Evolutionary conservation across 2,329 filamentous ascomycete genomes (phyloP).

Genomic region (Fusarium sp.): DNA sequence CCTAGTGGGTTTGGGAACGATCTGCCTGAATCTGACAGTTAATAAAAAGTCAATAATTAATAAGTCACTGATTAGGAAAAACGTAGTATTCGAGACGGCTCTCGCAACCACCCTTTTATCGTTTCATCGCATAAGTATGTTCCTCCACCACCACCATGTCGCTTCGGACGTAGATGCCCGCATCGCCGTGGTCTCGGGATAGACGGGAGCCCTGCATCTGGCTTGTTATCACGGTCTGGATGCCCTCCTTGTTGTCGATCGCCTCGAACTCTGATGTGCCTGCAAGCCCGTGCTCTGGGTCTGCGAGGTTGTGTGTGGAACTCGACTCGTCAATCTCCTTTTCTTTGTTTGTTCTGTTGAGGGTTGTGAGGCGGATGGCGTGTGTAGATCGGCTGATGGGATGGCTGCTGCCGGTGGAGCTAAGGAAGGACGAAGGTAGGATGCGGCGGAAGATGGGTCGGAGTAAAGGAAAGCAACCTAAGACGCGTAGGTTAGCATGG

Average conservation of each 20-base stretch:
- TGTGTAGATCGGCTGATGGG: slow-evolving; percentile 33
- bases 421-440: slow-evolving; percentile 38
- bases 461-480: slow-evolving; percentile 40
- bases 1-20: background rate
- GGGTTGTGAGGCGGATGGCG: slow-evolving; percentile 30
- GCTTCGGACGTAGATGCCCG: slow-evolving; percentile 31
- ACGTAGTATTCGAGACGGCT: background rate
- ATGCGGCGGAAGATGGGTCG: slow-evolving; percentile 39
- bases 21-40: background rate
- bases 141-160: slow-evolving; percentile 36
- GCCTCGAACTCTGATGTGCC: slow-evolving; percentile 26
- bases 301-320: slow-evolving; percentile 39
- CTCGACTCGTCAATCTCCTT: slow-evolving; percentile 37
- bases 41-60: slow-evolving; percentile 6
- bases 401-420: slow-evolving; percentile 36
- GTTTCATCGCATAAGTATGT: slow-evolving; percentile 15
- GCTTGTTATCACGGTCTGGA: slow-evolving; percentile 31
- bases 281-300: slow-evolving; percentile 21
- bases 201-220: background rate
- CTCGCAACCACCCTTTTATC: slow-evolving; percentile 6
- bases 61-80: background rate
- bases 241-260: slow-evolving; percentile 6
- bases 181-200: slow-evolving; percentile 16
- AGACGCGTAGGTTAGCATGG: background rate
- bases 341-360: slow-evolving; percentile 36